Conservation (phyloP, 768 basidiomycete genomes). For the Pisolithus tinctorius region DNA sequence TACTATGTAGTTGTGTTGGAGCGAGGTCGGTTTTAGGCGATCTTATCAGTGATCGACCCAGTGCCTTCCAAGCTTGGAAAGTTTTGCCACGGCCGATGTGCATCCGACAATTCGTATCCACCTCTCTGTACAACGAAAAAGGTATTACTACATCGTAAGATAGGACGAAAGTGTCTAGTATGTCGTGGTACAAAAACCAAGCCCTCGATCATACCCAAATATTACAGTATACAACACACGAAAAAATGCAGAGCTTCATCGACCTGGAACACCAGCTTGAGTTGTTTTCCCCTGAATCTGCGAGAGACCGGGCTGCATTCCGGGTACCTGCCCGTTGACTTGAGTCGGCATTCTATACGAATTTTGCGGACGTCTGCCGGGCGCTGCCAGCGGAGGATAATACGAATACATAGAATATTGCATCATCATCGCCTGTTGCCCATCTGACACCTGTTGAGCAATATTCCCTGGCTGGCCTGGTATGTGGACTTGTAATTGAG, state of each 20-base stretch:
- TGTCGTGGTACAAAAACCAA: not conserved
- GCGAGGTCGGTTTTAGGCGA: not conserved
- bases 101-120: not conserved
- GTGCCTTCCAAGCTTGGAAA: not conserved
- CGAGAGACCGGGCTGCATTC: conserved; percentile 23
- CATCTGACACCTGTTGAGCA: conserved; percentile 18
- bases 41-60: not conserved
- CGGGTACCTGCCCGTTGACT: conserved; percentile 19
- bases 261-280: conserved; percentile 27
- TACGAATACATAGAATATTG: conserved; percentile 24
- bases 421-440: conserved; percentile 25
- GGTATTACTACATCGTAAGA: not conserved
- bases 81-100: too few species aligned
- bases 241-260: conserved; percentile 17
- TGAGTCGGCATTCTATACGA: conserved; percentile 7
- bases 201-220: not conserved
- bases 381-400: conserved; percentile 4
- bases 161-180: not conserved
- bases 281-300: conserved; percentile 28
- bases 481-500: conserved; percentile 17
- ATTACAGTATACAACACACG: conserved; percentile 3
- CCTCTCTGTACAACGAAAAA: not conserved
- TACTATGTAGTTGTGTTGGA: not conserved
- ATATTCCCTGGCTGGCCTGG: conserved; percentile 24
- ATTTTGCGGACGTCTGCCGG: too few species aligned